Percentiles rank a stretch among this genome's conserved stretches.
phyloP scores from a whole-genome alignment of 805 yeast species.

The Kuraishia floccosa region DNA sequence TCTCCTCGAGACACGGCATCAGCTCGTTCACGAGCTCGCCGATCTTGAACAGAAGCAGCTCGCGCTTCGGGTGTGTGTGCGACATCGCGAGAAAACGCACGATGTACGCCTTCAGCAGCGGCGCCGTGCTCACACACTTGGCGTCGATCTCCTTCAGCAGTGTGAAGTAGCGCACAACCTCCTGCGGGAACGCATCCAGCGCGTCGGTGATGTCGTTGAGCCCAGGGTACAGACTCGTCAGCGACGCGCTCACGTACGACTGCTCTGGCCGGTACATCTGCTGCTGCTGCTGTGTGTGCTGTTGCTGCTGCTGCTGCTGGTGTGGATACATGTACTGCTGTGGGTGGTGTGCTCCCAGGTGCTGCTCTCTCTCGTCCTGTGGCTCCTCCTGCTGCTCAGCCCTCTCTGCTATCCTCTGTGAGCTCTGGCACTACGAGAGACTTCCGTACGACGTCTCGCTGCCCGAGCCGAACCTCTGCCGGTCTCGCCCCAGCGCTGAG shows the following conservation, averaged over 20 bases:
- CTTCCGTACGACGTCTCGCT: constrained; percentile 5
- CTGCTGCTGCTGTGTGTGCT: too few relatives aligned
- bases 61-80: constrained; percentile 24
- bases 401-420: constrained; percentile 4
- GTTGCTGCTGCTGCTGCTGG: too few relatives aligned
- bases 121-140: constrained; percentile 70
- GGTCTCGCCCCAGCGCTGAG: too few relatives aligned
- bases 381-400: too few relatives aligned
- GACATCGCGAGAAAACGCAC: constrained; percentile 29
- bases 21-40: constrained; percentile 47
- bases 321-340: too few relatives aligned
- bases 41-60: constrained; percentile 24
- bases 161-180: constrained; percentile 76
- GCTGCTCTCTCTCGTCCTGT: too few relatives aligned
- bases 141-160: constrained; percentile 90
- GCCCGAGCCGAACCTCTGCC: too few relatives aligned
- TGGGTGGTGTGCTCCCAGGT: too few relatives aligned
- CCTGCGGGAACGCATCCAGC: constrained; percentile 80
- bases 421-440: constrained; percentile 5
- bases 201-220: constrained; percentile 87
- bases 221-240: constrained; percentile 57
- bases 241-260: too few relatives aligned
- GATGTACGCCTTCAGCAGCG: constrained; percentile 49
- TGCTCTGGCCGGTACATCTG: too few relatives aligned
- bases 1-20: constrained; percentile 89